Percentiles rank a stretch among this genome's conserved stretches.
Evolutionary conservation across 352 stramenopile species (phyloP).

Genomic region (Globisporangium viniferum): DNA sequence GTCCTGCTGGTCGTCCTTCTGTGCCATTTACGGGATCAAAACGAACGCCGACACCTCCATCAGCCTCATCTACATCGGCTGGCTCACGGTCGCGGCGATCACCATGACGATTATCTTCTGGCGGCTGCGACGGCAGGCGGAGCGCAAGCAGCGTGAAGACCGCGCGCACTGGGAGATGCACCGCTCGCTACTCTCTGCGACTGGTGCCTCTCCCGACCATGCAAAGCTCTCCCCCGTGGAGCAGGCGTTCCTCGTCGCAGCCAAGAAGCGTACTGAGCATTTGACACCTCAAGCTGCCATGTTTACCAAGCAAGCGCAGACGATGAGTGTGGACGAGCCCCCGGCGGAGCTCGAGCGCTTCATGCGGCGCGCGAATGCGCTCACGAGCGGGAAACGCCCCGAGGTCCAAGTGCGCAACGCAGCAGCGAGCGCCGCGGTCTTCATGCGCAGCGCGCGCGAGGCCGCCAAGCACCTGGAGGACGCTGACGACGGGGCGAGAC

Average conservation of each 20-base stretch:
- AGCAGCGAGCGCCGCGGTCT: constrained; percentile 9
- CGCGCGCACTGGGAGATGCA: constrained; percentile 17
- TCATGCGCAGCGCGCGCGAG: constrained; percentile 12
- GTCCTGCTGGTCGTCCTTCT: constrained; percentile 50
- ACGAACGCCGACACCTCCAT: constrained; percentile 22
- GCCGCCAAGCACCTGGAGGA: constrained; percentile 5
- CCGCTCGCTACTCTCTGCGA: constrained; percentile 11
- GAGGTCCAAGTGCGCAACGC: constrained; percentile 4
- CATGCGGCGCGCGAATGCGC: constrained; percentile 14
- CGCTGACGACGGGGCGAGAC: not conserved
- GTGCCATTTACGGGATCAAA: constrained; percentile 39
- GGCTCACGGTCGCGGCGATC: constrained; percentile 38
- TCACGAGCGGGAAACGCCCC: constrained; percentile 9
- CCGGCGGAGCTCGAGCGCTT: constrained; percentile 17
- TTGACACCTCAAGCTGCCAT: constrained; percentile 3
- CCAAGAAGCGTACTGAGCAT: not conserved
- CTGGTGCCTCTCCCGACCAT: not conserved
- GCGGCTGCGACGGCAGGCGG: constrained; percentile 16
- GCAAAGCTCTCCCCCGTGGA: constrained; percentile 10
- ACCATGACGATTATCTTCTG: constrained; percentile 22
- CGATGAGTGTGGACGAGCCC: constrained; percentile 7
- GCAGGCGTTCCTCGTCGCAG: constrained; percentile 5
- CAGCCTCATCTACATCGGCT: constrained; percentile 60
- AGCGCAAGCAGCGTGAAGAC: constrained; percentile 20
- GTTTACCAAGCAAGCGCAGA: constrained; percentile 9